phyloP scores from a whole-genome alignment of 257 asterid genomes.

The Petrea volubilis region DNA sequence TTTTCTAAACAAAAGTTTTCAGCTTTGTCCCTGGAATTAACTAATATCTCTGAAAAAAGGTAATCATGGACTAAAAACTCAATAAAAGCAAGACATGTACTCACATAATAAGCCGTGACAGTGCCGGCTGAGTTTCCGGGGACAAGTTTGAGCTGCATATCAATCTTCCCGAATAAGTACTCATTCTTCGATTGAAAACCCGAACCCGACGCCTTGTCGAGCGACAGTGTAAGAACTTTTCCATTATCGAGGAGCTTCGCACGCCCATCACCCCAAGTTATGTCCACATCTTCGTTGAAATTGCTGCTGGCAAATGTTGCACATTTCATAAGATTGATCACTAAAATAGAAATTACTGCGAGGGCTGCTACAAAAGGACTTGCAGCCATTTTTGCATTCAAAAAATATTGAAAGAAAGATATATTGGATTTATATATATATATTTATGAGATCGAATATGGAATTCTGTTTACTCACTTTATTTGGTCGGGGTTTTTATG shows the following conservation, averaged over 20 bases:
- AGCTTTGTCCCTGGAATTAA: no score
- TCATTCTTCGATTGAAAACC: constrained; percentile 34
- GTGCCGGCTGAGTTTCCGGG: constrained; percentile 38
- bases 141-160: constrained; percentile 39
- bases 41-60: no score
- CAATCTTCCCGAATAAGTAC: constrained; percentile 30
- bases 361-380: neutral
- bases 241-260: constrained; percentile 30
- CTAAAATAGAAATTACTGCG: neutral
- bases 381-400: neutral
- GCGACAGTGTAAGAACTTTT: constrained; percentile 29
- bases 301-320: constrained; percentile 4
- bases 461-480: no score
- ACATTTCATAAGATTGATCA: neutral
- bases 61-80: no score
- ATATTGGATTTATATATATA: no score
- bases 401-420: no score
- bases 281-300: constrained; percentile 22
- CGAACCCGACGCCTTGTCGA: constrained; percentile 33
- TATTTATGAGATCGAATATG: no score
- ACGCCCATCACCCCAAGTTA: constrained; percentile 41
- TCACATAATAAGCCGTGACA: constrained; percentile 35
- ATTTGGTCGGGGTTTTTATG: constrained; percentile 16
- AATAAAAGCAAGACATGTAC: neutral
- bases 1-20: no score